Percentiles rank a stretch among this genome's conserved stretches.
Evolutionary conservation across 2,329 filamentous ascomycete genomes (phyloP).

Genomic region (Penicillium sclerotiorum): DNA sequence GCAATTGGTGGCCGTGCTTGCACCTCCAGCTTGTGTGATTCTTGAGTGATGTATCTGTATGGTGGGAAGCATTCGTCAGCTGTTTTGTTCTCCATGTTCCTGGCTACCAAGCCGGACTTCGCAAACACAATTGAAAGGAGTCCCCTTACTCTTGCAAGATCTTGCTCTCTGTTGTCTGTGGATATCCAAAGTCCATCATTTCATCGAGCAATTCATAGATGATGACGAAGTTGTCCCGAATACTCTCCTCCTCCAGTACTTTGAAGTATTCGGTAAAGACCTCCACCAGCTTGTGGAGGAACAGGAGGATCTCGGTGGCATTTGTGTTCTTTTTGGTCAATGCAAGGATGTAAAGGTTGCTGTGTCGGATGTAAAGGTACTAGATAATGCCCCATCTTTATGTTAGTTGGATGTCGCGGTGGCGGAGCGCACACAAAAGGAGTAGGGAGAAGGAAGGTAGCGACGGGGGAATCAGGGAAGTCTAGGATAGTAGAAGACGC

Average conservation of each 20-base stretch:
- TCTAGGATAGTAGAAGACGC: slow-evolving; percentile 42
- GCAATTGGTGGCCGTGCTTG: slow-evolving; percentile 95
- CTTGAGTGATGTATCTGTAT: slow-evolving; percentile 86
- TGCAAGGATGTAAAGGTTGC: slow-evolving; percentile 97
- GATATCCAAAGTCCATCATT: slow-evolving; percentile 99
- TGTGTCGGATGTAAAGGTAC: slow-evolving; percentile 99
- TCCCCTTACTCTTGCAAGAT: slow-evolving; percentile 80
- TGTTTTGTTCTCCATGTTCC: not conserved
- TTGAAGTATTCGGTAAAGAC: slow-evolving; percentile 99
- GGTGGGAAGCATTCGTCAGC: slow-evolving; percentile 3
- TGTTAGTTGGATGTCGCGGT: slow-evolving; percentile 14
- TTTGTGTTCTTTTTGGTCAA: slow-evolving; percentile 99
- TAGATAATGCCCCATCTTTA: slow-evolving; percentile 39
- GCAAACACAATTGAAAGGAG: not conserved
- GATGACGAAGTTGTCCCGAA: slow-evolving; percentile 98
- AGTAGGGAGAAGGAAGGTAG: slow-evolving; percentile 10
- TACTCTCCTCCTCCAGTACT: slow-evolving; percentile 96
- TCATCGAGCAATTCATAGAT: slow-evolving; percentile 98
- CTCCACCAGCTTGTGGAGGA: slow-evolving; percentile 96
- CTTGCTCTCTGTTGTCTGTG: slow-evolving; percentile 97
- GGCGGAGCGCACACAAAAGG: slow-evolving; percentile 15
- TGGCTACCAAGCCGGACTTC: too few relatives aligned
- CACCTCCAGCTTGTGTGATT: slow-evolving; percentile 97
- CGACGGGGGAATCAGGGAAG: slow-evolving; percentile 3
- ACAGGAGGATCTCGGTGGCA: slow-evolving; percentile 95